Evolutionary conservation across 768 basidiomycete genomes (phyloP), one percentile per base, ranked within the genome.

Genomic region (Mycena olivaceomarginata): DNA sequence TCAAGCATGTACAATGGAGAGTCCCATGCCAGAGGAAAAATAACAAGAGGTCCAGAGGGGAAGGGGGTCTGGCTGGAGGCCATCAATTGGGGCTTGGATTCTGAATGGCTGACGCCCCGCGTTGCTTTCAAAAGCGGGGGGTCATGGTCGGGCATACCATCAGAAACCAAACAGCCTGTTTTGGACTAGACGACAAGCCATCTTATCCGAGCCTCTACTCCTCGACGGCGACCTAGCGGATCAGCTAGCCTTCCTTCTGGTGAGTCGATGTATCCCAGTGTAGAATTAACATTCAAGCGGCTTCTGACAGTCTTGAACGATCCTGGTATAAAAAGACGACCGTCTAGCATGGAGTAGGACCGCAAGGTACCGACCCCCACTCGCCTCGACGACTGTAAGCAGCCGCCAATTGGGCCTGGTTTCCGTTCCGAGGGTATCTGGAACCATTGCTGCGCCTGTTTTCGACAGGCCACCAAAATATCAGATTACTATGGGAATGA

Each of bases 401-500:
- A 66, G 41, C 45, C 31, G 9, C 25, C 45, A 18, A 3, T 66
- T 37, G 25, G 65, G 46, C 25, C 65, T 37, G 45, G 13, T 66
- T 48, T 48, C 31, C 51, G 13, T 31, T 31, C 65, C 65, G 20
- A n/a, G 11, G 65, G 25, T 18, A 25, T 66, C 45, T 48, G 65
- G 65, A 46, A 2, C 37, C 51, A 25, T 37, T 48, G 12, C 25
- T 15, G 31, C 4, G 15, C 31, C 25, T 48, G 45, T 16, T 53
- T 37, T 43, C 41, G 20, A 41, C 64, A 59, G 72, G 65, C 56
- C 7, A 59, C 41, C 40, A 67, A 56, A 48, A 48, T 59, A 56
- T n/a, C 72, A 73, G 72, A 73, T 72, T 66, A 73, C 65, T 73
- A 67, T 73, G 72, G 72, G 43, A 73, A 73, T 73, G 56, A 67